phyloP scores from a whole-genome alignment of 1,284 basidiomycete species.

The Trichosporon sp. region DNA sequence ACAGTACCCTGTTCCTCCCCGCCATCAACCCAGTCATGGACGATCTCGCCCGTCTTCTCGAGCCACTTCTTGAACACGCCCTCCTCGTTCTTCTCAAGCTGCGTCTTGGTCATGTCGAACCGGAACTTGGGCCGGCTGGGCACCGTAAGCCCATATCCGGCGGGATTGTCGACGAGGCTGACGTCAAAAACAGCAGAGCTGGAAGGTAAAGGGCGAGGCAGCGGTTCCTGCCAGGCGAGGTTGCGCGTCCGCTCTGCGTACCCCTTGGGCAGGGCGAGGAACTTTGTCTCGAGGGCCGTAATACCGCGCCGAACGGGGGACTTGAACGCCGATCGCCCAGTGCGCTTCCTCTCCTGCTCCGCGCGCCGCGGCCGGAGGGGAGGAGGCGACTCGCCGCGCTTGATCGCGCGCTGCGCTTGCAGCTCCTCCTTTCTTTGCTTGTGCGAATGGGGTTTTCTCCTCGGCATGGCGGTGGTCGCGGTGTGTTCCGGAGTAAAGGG shows the following conservation, averaged over 20 bases:
- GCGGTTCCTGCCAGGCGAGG: conserved; percentile 54
- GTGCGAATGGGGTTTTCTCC: background rate
- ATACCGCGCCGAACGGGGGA: conserved; percentile 6
- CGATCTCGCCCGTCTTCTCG: conserved; percentile 55
- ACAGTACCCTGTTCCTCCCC: conserved; percentile 22
- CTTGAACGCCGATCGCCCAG: conserved; percentile 46
- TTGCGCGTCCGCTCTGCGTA: conserved; percentile 62
- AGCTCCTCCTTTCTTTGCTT: conserved; percentile 65
- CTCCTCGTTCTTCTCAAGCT: conserved; percentile 81
- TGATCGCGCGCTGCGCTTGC: conserved; percentile 69
- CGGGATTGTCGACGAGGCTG: conserved; percentile 22
- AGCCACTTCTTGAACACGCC: conserved; percentile 71
- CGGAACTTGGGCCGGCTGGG: conserved; percentile 75
- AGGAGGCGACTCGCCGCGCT: conserved; percentile 57
- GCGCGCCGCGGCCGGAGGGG: conserved; percentile 9
- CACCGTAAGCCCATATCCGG: conserved; percentile 47
- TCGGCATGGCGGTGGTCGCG: background rate
- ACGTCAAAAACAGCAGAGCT: conserved; percentile 51
- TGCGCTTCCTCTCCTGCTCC: conserved; percentile 4
- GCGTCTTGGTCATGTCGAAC: conserved; percentile 72
- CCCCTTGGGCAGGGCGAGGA: conserved; percentile 57
- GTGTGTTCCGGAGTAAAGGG: background rate
- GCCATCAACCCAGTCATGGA: conserved; percentile 55
- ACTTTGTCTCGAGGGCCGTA: conserved; percentile 55
- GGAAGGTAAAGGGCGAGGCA: conserved; percentile 59